Conservation (phyloP, 768 basidiomycete species). For the Paxillus rubicundulus region DNA sequence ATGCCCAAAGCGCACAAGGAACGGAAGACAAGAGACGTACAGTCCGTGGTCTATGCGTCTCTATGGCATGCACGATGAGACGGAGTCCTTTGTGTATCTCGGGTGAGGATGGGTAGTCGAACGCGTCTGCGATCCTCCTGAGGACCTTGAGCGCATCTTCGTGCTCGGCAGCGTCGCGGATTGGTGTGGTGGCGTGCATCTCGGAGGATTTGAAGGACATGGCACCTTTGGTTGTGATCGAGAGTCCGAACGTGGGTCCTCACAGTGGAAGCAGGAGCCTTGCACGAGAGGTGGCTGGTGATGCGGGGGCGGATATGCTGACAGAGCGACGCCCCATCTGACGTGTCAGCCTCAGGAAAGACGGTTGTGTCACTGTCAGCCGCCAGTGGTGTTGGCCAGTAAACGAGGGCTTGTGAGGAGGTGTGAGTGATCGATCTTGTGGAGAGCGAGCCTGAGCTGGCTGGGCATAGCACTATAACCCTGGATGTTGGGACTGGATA, state of each 20-base stretch:
- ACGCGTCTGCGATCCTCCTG: slow-evolving; percentile 29
- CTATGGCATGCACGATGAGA: slow-evolving; percentile 23
- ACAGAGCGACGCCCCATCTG: neutral
- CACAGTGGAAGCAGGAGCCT: no score
- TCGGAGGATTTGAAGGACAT: neutral
- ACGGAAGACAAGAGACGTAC: slow-evolving; percentile 12
- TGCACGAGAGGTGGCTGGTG: neutral
- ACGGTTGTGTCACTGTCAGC: no score
- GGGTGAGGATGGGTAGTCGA: slow-evolving; percentile 22
- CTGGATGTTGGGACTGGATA: no score
- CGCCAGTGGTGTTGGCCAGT: no score
- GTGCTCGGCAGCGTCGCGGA: neutral
- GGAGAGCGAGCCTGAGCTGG: no score
- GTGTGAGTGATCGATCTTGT: no score
- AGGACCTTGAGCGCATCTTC: slow-evolving; percentile 24
- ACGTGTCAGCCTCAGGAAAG: no score
- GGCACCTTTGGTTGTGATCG: neutral
- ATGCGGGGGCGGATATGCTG: neutral
- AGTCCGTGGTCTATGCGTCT: slow-evolving; percentile 17
- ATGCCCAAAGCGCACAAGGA: neutral
- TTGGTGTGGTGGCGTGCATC: slow-evolving; percentile 9
- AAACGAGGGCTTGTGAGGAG: no score
- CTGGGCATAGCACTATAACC: no score
- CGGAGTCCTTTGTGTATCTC: slow-evolving; percentile 19
- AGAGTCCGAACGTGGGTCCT: neutral